These are phyloP conservation scores for Suhomyces bribrorum DNA, from an alignment of 1,139 yeast species.

Conservation along the genomic window DNA sequence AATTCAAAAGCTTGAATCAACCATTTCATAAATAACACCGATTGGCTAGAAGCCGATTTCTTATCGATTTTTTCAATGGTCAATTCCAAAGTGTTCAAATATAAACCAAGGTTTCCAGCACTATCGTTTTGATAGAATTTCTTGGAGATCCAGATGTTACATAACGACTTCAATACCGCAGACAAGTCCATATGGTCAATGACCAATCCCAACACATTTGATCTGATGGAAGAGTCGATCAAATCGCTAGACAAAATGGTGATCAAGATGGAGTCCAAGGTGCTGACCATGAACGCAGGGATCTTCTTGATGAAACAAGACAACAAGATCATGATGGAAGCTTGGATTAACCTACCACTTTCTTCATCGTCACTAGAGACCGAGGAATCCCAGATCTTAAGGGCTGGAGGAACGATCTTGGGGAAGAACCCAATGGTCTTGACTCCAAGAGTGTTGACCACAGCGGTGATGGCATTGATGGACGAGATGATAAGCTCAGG, in stretches of 20 bases:
- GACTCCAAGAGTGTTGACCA: constrained; percentile 77
- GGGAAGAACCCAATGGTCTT: constrained; percentile 84
- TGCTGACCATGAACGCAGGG: constrained; percentile 81
- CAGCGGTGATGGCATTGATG: constrained; percentile 67
- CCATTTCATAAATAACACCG: constrained; percentile 71
- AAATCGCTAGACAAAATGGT: constrained; percentile 58
- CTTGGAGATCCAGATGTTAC: constrained; percentile 57
- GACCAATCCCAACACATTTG: constrained; percentile 63
- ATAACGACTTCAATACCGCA: constrained; percentile 60
- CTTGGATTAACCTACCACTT: constrained; percentile 48
- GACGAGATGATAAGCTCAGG: constrained; percentile 76
- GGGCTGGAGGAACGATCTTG: constrained; percentile 74
- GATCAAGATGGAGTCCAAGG: constrained; percentile 60
- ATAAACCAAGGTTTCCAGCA: constrained; percentile 68
- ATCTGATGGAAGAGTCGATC: constrained; percentile 61
- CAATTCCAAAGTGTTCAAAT: constrained; percentile 63
- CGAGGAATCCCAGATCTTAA: constrained; percentile 53
- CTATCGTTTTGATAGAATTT: constrained; percentile 36
- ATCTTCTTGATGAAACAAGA: constrained; percentile 79
- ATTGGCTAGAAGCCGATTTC: constrained; percentile 69
- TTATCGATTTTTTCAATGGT: constrained; percentile 69
- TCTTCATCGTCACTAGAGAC: constrained; percentile 25
- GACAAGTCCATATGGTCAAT: constrained; percentile 70
- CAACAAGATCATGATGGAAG: constrained; percentile 68
- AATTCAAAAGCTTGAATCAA: constrained; percentile 71